Percentiles rank a stretch among this genome's conserved stretches.
phyloP scores from a whole-genome alignment of 352 stramenopile genomes.

The Phytopythium kandeliae region DNA sequence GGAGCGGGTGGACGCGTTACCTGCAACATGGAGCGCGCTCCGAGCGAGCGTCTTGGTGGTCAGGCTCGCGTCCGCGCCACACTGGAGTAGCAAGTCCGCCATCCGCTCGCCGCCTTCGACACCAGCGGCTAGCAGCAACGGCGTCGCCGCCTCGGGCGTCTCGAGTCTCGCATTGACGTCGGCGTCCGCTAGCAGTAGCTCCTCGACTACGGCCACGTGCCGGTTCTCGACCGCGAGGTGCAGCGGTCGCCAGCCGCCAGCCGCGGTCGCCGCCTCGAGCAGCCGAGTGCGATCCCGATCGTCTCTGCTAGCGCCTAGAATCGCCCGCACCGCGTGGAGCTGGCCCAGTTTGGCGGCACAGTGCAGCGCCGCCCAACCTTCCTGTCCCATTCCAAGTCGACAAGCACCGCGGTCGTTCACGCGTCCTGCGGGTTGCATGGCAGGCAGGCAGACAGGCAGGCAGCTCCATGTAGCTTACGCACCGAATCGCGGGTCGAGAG shows the following conservation, averaged over 20 bases:
- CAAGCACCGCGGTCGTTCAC: too few relatives aligned
- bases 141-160: slow-evolving; percentile 19
- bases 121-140: slow-evolving; percentile 23
- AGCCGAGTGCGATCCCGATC: neutral
- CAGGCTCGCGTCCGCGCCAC: slow-evolving; percentile 18
- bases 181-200: slow-evolving; percentile 23
- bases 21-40: slow-evolving; percentile 29
- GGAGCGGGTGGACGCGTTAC: slow-evolving; percentile 7
- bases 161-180: slow-evolving; percentile 20
- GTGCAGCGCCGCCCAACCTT: slow-evolving; percentile 28
- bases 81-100: slow-evolving; percentile 30
- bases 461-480: neutral
- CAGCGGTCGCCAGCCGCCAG: slow-evolving; percentile 30
- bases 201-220: slow-evolving; percentile 24
- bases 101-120: slow-evolving; percentile 15
- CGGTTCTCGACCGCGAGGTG: slow-evolving; percentile 23
- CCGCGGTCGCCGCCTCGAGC: slow-evolving; percentile 10
- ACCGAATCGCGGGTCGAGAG: slow-evolving; percentile 21
- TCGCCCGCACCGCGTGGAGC: slow-evolving; percentile 13
- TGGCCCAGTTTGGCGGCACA: slow-evolving; percentile 29
- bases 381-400: too few relatives aligned
- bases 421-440: too few relatives aligned
- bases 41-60: slow-evolving; percentile 13
- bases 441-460: neutral
- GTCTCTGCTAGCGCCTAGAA: slow-evolving; percentile 4